A percentile compares a stretch with the other conserved stretches of the same genome.
Evolutionary conservation across 148 eudicot species (phyloP).

Genomic region (Polygonum aviculare): DNA sequence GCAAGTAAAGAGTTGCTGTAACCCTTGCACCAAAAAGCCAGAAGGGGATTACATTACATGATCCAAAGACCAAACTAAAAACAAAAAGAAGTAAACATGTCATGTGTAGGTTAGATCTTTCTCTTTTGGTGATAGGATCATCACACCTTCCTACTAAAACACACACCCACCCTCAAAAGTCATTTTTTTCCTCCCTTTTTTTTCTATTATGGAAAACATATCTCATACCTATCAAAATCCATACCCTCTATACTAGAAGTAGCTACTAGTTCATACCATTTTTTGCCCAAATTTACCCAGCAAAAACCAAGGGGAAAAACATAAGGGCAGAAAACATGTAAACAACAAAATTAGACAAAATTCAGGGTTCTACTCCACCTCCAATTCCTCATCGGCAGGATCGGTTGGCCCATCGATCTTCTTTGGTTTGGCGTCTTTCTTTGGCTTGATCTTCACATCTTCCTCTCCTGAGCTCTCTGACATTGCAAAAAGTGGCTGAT

Average conservation of each 20-base stretch:
- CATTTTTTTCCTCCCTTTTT: not conserved
- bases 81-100: not conserved
- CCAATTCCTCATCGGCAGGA: not conserved
- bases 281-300: not conserved
- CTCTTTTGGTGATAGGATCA: not conserved
- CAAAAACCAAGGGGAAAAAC: constrained; percentile 2
- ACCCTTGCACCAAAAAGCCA: constrained; percentile 50
- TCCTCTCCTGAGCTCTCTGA: constrained; percentile 44
- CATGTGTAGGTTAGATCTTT: not conserved
- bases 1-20: constrained; percentile 21
- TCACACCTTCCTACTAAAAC: not conserved
- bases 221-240: constrained; percentile 7
- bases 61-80: not conserved
- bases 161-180: not conserved
- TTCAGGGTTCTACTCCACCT: not conserved
- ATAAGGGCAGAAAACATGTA: not conserved
- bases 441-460: constrained; percentile 17
- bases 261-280: not conserved
- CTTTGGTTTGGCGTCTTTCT: not conserved
- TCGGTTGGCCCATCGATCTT: not conserved
- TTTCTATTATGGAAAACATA: not conserved
- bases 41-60: constrained; percentile 25
- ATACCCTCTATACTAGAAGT: not conserved
- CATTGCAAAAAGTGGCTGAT: constrained; percentile 27
- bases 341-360: not conserved